Evolutionary conservation across 306 rosid genomes (phyloP).

Genomic region (Corylus avellana): DNA sequence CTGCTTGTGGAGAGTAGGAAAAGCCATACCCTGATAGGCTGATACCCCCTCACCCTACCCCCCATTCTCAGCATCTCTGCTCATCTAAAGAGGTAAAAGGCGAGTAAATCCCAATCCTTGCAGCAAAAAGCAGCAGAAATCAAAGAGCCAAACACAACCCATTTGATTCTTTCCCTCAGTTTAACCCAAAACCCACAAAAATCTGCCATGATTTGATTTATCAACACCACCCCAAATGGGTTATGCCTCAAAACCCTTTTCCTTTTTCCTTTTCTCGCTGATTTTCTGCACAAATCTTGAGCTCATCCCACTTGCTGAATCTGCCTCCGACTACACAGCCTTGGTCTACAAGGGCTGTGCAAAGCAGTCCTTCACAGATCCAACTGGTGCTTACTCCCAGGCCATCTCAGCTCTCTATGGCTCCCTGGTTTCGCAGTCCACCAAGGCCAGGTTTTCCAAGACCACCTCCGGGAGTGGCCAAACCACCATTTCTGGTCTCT

Average conservation of each 20-base stretch:
- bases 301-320: constrained; percentile 42
- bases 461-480: constrained; percentile 67
- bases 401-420: constrained; percentile 77
- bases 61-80: background rate
- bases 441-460: constrained; percentile 71
- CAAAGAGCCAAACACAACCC: constrained; percentile 16
- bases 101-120: constrained; percentile 15
- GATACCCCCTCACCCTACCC: background rate
- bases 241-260: constrained; percentile 36
- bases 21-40: background rate
- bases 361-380: constrained; percentile 78
- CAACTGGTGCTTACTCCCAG: constrained; percentile 78
- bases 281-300: constrained; percentile 29
- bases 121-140: constrained; percentile 26
- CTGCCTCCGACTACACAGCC: constrained; percentile 65
- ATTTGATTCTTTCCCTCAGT: constrained; percentile 16
- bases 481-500: constrained; percentile 64
- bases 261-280: constrained; percentile 38
- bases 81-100: constrained; percentile 30
- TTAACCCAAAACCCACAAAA: constrained; percentile 26
- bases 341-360: constrained; percentile 92
- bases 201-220: constrained; percentile 58
- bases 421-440: constrained; percentile 68
- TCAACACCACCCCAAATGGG: constrained; percentile 54
- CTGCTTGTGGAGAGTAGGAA: constrained; percentile 13